Conservation (phyloP, 2,329 filamentous ascomycete genomes). For the Fusarium penzigii region DNA sequence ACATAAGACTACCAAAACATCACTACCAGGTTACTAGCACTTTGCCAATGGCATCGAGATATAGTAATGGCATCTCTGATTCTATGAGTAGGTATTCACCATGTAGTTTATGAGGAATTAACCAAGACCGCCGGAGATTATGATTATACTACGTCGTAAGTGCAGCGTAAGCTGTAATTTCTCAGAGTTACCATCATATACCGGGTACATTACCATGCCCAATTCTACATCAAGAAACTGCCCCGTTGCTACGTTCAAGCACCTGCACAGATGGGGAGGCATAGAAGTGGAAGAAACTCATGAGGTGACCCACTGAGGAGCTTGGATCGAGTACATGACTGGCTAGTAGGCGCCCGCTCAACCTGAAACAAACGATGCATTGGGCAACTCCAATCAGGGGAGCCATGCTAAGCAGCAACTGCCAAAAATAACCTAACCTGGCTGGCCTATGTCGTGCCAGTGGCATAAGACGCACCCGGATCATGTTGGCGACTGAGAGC, state of each 20-base stretch:
- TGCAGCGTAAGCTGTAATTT: too few species aligned
- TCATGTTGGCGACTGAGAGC: not conserved
- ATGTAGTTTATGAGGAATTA: too few species aligned
- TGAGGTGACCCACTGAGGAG: constrained; percentile 13
- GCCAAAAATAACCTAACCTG: not conserved
- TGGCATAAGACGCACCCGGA: too few species aligned
- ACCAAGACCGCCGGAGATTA: too few species aligned
- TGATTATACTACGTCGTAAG: too few species aligned
- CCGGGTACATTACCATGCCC: not conserved
- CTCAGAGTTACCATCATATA: not conserved
- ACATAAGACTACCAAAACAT: too few species aligned
- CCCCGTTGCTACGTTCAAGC: not conserved
- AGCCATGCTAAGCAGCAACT: constrained; percentile 6
- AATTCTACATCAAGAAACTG: not conserved
- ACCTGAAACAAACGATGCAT: constrained; percentile 39
- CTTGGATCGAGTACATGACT: constrained; percentile 21
- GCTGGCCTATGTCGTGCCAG: too few species aligned
- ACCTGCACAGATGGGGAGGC: not conserved
- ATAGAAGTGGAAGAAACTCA: not conserved
- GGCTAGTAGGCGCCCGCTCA: constrained; percentile 34
- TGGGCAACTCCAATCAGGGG: constrained; percentile 26
- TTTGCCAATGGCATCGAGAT: too few species aligned
- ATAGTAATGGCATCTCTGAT: too few species aligned
- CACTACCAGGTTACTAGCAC: too few species aligned
- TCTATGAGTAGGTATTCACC: too few species aligned